phyloP scores from a whole-genome alignment of 306 rosid species.

The Amphicarpaea edgeworthii region DNA sequence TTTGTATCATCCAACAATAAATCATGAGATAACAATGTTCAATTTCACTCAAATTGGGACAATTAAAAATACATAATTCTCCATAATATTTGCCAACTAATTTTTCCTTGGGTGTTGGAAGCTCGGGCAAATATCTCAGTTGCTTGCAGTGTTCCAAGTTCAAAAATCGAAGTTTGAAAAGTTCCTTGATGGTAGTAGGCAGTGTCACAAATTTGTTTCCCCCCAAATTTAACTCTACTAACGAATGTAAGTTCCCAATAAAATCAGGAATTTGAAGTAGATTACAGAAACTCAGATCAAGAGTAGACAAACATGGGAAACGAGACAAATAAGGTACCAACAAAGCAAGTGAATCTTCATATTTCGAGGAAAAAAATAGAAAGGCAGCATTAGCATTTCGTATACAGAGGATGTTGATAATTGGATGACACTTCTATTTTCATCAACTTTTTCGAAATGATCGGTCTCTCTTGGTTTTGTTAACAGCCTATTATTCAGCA shows the following conservation, averaged over 20 bases:
- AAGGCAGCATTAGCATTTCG: neutral
- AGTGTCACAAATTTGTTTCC: constrained; percentile 14
- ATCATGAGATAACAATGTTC: neutral
- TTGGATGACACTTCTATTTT: neutral
- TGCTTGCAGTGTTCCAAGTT: constrained; percentile 22
- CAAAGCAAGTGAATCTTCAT: neutral
- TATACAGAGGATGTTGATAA: neutral
- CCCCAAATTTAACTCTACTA: neutral
- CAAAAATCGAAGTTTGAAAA: neutral
- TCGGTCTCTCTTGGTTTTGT: neutral
- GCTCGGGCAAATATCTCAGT: constrained; percentile 3
- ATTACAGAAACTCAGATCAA: constrained; percentile 35
- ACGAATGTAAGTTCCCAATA: constrained; percentile 19
- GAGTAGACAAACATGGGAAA: neutral
- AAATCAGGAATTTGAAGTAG: constrained; percentile 24
- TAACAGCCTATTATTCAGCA: neutral
- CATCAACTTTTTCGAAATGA: neutral
- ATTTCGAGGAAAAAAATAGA: neutral
- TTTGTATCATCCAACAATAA: constrained; percentile 36
- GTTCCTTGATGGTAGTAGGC: constrained; percentile 11
- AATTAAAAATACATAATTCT: constrained; percentile 1
- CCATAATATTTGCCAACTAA: no score
- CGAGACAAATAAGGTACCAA: neutral
- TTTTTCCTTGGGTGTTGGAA: neutral
- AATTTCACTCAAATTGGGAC: neutral